Evolutionary conservation across 78 protist genomes (phyloP), one percentile per base, ranked within the genome.

Genomic region (Isochrysis galbana): DNA sequence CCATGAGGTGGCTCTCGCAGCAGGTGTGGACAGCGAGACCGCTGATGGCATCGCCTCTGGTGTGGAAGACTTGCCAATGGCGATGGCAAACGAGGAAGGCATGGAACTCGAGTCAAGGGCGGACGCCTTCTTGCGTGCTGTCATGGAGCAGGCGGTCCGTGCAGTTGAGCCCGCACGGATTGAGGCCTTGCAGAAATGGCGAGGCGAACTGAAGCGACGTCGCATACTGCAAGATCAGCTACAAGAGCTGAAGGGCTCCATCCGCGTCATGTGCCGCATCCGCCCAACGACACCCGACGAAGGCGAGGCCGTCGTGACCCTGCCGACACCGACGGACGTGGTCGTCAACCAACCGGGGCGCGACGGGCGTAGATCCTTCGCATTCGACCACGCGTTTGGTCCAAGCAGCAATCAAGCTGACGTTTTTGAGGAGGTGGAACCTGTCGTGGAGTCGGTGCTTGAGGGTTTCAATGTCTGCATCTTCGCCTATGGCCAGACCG

Each of bases 391-490:
- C 38, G 93, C 87, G 29, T 96, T 96, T 93, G 96, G 94, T 5
- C 70, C 54, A 25, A 32, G 14, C 0, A 19, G 95, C n/a, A 77
- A 88, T 39, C 98, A 97, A 91, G 94, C 23, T 22, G 86, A 45
- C 14, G 95, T 97, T 29, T 97, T 96, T 93, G 96, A 88, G 36
- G 98, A 97, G 92, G 93, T 51, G 61, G 84, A 93, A 29, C 96
- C 93, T 32, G 67, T 96, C 61, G 96, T 96, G 10, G 88, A 89
- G 38, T 93, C 96, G 29, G 92, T 95, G 32, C 93, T 97, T 70
- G 98, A 96, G 90, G 98, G 98, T 0, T 96, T 93, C 93, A 95
- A 96, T 87, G 95, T 96, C 19, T 97, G 98, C 93, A 94, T 97
- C 78, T 97, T 97, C 86, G 96, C 97, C 19, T 97, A 96, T 92